Conservation (phyloP, 2,329 filamentous ascomycete genomes). For the Trichoderma semiorbis region DNA sequence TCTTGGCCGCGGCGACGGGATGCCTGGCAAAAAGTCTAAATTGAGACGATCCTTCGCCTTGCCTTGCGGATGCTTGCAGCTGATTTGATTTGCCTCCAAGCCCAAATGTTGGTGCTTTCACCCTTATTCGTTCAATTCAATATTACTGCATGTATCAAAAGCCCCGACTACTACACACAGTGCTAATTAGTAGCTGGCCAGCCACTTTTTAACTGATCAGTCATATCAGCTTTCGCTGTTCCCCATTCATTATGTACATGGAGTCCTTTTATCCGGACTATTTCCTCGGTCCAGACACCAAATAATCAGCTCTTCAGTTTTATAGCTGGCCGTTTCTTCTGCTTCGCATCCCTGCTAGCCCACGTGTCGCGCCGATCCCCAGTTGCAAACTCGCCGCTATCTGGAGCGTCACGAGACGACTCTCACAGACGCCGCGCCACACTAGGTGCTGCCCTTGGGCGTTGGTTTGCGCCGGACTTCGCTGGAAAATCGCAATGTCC, state of each 20-base stretch:
- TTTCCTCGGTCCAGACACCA: not conserved
- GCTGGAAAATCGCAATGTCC: not conserved
- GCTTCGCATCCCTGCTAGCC: slow-evolving; percentile 19
- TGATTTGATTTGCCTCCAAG: not conserved
- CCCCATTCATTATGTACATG: no score
- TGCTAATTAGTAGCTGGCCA: not conserved
- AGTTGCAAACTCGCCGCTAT: slow-evolving; percentile 6
- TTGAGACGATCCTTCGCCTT: not conserved
- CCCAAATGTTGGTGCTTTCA: not conserved
- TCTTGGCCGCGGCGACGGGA: not conserved
- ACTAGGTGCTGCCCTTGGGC: slow-evolving; percentile 1
- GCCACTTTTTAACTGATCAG: not conserved
- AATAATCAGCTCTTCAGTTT: not conserved
- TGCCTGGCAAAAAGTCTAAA: not conserved
- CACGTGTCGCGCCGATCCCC: slow-evolving; percentile 22
- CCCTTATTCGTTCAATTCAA: not conserved
- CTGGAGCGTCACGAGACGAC: slow-evolving; percentile 1
- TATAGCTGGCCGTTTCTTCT: not conserved
- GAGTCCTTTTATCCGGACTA: not conserved
- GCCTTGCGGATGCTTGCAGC: not conserved
- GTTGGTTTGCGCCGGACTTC: slow-evolving; percentile 16
- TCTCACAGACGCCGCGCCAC: not conserved
- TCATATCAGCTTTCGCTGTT: not conserved
- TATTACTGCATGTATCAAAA: no score
- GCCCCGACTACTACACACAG: not conserved